Base-by-base conservation (phyloP, 139 green algal species). In the Ulvella scutata region DNA sequence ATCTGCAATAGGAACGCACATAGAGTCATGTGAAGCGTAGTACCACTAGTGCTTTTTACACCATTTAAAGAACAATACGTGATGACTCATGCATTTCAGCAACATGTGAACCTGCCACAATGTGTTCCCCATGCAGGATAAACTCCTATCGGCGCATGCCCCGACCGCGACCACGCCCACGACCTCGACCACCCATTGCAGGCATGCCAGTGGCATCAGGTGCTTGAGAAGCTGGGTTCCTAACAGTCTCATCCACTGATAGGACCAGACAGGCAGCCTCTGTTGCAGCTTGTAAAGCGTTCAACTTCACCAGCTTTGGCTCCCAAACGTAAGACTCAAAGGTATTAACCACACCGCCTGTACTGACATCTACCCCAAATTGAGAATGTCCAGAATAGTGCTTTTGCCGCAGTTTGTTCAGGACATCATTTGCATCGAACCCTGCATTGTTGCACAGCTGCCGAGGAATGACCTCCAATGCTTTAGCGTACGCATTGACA, bases 361-460 rank as follows among this genome's bases (percentile, higher is more conserved):
- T 92, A 83, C 96, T 96, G 35, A 98, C 88, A 67, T 99, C 92
- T 17, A 99, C 87, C 28, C 95, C 95, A 84, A 91, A 95, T 79
- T 94, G 10, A 13, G 72, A 36, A 67, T 76, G 73, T 17, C 91
- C 91, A 61, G 83, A 79, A 21, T 76, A 78, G 74, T 99, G 95
- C 81, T 97, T 97, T 79, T 98, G 91, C n/a, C 95, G 84, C 72
- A 99, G 87, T 79, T 92, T 92, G 87, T 97, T 98, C 38, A 99
- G 85, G 75, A 98, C 88, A 76, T 98, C 94, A 3, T 95, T 99
- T 37, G 95, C 91, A 77, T 99, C 95, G 62, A 97, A 96, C 59
- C 95, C 95, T 29, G 91, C 87, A 81, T 99, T 99, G 84, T 97
- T 90, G 73, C 92, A 96, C 74, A 99, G 86, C 90, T 98, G 93